Evolutionary conservation across 495 filamentous ascomycete genomes (phyloP), one percentile per base, ranked within the genome.

Genomic region (Hypoxylon fragiforme): DNA sequence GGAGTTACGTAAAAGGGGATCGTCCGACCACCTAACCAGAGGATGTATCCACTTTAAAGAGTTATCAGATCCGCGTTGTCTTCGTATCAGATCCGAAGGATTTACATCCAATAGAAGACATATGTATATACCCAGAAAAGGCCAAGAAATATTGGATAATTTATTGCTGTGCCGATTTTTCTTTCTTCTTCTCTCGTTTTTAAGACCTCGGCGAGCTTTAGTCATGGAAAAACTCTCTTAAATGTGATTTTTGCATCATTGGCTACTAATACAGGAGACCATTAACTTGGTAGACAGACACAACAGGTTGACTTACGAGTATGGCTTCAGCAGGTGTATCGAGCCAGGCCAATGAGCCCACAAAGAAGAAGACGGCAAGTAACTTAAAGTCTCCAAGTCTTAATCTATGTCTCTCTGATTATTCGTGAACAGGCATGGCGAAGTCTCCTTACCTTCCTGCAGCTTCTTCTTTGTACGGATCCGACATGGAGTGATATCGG

Each of bases 401-500:
- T 16, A 31, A 16, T 48, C 13, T 12, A 14, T 7, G 8, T 7
- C 1, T 21, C 19, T 35, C 26, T 47, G 28, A 38, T 24, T 34
- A 40, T 24, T 13, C 12, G 18, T 16, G n/a, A 19, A 13, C 22
- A 51, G 54, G 31, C 24, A 34, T 43, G 41, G 34, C 46, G 28
- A 43, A 50, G 37, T 9, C 15, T 54, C 22, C 32, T 49, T 18
- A 43, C 24, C 34, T 70, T 68, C 47, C 39, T 45, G 37, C 62
- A 57, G 31, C 54, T 70, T 34, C 58, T 70, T 22, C 44, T 65
- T 39, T 54, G 60, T 8, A 57, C 59, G 15, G 41, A 67, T 19
- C 69, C 69, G 44, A 65, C 69, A 65, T 68, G 63, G 65, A 19
- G 66, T 37, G 78, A 85, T 55, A 26, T 75, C 4, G 42, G 68